phyloP scores from a whole-genome alignment of 345 rosid genomes.

The Barbarea vulgaris region DNA sequence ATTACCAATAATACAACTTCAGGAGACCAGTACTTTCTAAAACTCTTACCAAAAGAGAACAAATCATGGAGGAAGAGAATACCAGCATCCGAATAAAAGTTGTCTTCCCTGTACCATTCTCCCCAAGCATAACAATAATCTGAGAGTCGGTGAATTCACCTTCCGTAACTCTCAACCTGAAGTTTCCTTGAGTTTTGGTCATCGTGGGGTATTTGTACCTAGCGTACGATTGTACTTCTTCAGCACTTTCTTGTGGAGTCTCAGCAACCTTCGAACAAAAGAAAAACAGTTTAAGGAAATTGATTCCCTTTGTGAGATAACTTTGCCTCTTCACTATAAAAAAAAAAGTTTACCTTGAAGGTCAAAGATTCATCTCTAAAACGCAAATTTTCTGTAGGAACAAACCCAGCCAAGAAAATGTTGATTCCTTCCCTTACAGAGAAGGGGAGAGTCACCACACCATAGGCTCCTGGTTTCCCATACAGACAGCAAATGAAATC shows the following conservation, averaged over 20 bases:
- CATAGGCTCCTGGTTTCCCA: conserved; percentile 99
- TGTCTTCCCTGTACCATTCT: conserved; percentile 99
- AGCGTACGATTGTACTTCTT: conserved; percentile 92
- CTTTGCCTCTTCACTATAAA: not conserved
- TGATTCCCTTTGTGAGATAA: not conserved
- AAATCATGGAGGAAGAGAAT: conserved; percentile 23
- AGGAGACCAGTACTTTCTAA: conserved; percentile 1
- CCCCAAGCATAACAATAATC: conserved; percentile 96
- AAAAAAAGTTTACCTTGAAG: conserved; percentile 65
- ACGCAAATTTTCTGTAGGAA: conserved; percentile 89
- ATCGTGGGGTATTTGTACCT: conserved; percentile 92
- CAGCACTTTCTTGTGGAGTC: conserved; percentile 92
- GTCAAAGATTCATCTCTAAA: conserved; percentile 94
- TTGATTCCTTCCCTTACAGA: conserved; percentile 98
- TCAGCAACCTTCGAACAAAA: conserved; percentile 78
- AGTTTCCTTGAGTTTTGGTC: conserved; percentile 86
- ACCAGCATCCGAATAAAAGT: conserved; percentile 99
- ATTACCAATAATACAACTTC: conserved; percentile 21
- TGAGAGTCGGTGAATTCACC: conserved; percentile 99
- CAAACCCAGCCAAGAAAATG: conserved; percentile 95
- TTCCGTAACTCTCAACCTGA: conserved; percentile 75
- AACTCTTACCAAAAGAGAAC: conserved; percentile 2
- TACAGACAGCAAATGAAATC: conserved; percentile 97
- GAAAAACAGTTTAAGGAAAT: conserved; percentile 16
- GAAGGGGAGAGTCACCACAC: conserved; percentile 97